phyloP scores from a whole-genome alignment of 2,329 filamentous ascomycete genomes.

The Emericellopsis cladophorae region DNA sequence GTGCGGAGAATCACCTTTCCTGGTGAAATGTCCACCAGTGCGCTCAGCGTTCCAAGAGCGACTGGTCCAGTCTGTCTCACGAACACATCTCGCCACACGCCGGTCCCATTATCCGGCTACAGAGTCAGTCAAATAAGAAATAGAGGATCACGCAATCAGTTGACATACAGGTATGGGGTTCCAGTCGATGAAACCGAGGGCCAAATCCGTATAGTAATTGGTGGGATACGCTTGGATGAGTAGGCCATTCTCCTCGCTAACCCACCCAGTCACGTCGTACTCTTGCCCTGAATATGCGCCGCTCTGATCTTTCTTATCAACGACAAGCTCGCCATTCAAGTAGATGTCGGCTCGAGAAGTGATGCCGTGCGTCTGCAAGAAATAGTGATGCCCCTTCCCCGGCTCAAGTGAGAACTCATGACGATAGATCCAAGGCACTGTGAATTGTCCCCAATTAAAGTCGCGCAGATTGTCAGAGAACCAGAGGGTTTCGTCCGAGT shows the following conservation, averaged over 20 bases:
- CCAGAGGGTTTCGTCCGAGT: constrained; percentile 40
- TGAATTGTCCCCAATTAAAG: constrained; percentile 34
- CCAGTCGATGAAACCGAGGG: constrained; percentile 49
- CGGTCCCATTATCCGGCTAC: constrained; percentile 44
- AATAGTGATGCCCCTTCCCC: constrained; percentile 26
- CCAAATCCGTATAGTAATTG: constrained; percentile 45
- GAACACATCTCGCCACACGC: constrained; percentile 47
- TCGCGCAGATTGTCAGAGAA: constrained; percentile 32
- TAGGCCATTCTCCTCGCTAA: constrained; percentile 31
- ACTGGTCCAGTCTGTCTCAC: constrained; percentile 41
- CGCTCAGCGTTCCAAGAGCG: constrained; percentile 27
- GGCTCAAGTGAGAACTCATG: constrained; percentile 31
- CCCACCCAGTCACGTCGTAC: constrained; percentile 39
- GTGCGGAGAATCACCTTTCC: constrained; percentile 25
- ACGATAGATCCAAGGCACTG: constrained; percentile 45
- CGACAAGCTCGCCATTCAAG: constrained; percentile 41
- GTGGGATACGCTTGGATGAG: constrained; percentile 43
- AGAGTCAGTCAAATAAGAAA: not conserved
- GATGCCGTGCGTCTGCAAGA: constrained; percentile 46
- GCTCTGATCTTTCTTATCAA: constrained; percentile 30
- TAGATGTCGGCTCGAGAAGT: constrained; percentile 47
- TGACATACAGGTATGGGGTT: constrained; percentile 27
- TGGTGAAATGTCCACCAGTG: constrained; percentile 27
- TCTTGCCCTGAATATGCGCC: constrained; percentile 43
- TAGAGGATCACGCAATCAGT: not conserved